Evolutionary conservation across 306 rosid species (phyloP).

Genomic region (Trifolium repens): DNA sequence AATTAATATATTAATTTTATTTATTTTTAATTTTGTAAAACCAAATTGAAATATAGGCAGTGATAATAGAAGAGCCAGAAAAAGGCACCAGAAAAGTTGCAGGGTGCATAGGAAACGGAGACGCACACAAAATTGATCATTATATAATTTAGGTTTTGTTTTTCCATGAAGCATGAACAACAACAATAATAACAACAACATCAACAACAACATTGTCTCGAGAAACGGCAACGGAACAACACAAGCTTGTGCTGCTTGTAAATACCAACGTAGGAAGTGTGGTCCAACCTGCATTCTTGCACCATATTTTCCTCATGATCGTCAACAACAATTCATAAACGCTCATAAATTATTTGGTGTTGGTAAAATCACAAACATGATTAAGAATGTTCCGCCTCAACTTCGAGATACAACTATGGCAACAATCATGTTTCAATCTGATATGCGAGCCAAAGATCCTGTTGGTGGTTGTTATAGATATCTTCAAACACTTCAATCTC

Average conservation of each 20-base stretch:
- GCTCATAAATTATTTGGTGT: slow-evolving; percentile 86
- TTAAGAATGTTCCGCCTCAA: slow-evolving; percentile 42
- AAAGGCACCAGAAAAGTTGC: slow-evolving; percentile 6
- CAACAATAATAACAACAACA: not conserved
- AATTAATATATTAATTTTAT: no score
- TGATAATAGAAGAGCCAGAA: slow-evolving; percentile 3
- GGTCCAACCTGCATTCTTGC: slow-evolving; percentile 75
- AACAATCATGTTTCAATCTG: slow-evolving; percentile 64
- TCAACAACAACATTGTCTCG: not conserved
- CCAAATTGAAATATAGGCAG: not conserved
- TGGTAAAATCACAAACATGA: slow-evolving; percentile 62
- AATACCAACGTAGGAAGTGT: slow-evolving; percentile 79
- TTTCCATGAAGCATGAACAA: slow-evolving; percentile 23
- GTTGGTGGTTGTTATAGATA: slow-evolving; percentile 66
- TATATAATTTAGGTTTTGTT: not conserved
- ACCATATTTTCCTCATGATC: slow-evolving; percentile 80
- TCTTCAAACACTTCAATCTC: slow-evolving; percentile 46
- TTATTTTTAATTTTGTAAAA: not conserved
- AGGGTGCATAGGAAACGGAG: slow-evolving; percentile 11
- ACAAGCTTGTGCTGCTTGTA: slow-evolving; percentile 93
- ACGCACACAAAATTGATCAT: not conserved
- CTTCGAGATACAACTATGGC: slow-evolving; percentile 57
- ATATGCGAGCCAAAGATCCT: slow-evolving; percentile 70
- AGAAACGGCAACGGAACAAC: slow-evolving; percentile 40
- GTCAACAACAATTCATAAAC: slow-evolving; percentile 62